Base-by-base conservation (phyloP, 116 monocot genomes). In the Phalaenopsis hybrid region DNA sequence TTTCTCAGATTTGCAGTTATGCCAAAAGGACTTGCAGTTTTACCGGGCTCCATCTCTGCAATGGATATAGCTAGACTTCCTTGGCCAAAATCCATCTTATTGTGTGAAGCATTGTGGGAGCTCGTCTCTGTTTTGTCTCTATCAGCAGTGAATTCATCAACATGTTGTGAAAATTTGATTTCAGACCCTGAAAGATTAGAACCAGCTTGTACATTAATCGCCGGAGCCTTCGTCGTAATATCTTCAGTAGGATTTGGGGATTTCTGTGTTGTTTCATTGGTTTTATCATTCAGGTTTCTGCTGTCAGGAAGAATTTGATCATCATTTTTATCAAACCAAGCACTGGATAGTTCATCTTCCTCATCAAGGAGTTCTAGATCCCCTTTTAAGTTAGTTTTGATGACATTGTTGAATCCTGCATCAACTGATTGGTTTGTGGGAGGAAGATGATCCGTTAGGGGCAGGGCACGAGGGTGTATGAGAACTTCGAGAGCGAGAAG, bases 401-500 rank as follows among this genome's bases (percentile, higher is more conserved):
- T 83, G 59, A n/a, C 28, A 25, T 9, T 16, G 45, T 41, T 31
- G 8, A 74, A 65, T 13, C 75, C 37, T 41, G 84, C 76, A 78
- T 81, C 80, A 55, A 48, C 21, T 75, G 74, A 59, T 11, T 49
- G 81, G 79, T 18, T 77, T 77, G 78, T 86, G 46, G 76, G 4
- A 72, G 50, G 37, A 37, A 37, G 76, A 16, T 77, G 76, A 77
- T 93, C 86, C 16, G 57, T 44, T 13, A 90, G 76, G 23, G 91
- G 92, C 67, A 93, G 88, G 34, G 88, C 79, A 21, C 93, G 85
- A 49, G 97, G 94, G 86, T 94, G 94, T 81, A 93, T 91, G 43
- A 97, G 91, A 79, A 92, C 89, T 84, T 98, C 97, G 48, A 98
- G 82, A 1, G 92, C 78, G 34, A 94, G 81, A 34, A 93, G 67